Evolutionary conservation across 345 rosid genomes (phyloP), one percentile per base, ranked within the genome.

Genomic region (Murraya koenigii): DNA sequence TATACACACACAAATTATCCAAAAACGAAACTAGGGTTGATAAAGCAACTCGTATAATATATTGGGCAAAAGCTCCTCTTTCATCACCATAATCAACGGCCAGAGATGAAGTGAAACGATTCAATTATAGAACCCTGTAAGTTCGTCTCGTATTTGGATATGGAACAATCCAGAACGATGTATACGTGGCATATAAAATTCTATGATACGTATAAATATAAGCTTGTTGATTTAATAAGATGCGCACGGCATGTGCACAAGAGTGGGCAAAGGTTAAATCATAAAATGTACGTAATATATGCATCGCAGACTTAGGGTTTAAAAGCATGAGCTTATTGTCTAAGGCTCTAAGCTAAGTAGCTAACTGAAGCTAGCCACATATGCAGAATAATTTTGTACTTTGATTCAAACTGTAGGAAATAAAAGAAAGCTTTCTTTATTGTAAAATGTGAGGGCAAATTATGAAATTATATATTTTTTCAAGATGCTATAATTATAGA

Each of bases 111-210:
- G 66, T 68, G 26, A 6, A 32, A 55, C 1, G 66, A 39, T 71
- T 71, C 54, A 72, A 76, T 71, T 32, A 76, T 39, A 47, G 49
- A 74, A 63, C 63, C 81, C 70, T 38, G 72, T 47, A 56, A 44
- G 49, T 44, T 44, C 49, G 17, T 44, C 49, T n/a, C 8, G 22
- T 52, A 23, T 19, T 17, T 14, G 17, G 10, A 19, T 6, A 77
- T 58, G 32, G 76, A 83, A 75, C 75, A 72, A 75, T 81, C 76
- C 9, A 75, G 72, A 80, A 64, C 44, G 14, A 56, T 10, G 7
- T 9, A 36, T 44, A 76, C 71, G 83, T 79, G 84, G 64, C 68
- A 66, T 14, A 23, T 13, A 73, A 74, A 13, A 23, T 49, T 61
- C 35, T 63, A 32, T 26, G 75, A 64, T 63, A 67, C 80, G 78